Base-by-base conservation (phyloP, 2,329 filamentous ascomycete genomes). In the Ophiostoma novo-ulmi region DNA sequence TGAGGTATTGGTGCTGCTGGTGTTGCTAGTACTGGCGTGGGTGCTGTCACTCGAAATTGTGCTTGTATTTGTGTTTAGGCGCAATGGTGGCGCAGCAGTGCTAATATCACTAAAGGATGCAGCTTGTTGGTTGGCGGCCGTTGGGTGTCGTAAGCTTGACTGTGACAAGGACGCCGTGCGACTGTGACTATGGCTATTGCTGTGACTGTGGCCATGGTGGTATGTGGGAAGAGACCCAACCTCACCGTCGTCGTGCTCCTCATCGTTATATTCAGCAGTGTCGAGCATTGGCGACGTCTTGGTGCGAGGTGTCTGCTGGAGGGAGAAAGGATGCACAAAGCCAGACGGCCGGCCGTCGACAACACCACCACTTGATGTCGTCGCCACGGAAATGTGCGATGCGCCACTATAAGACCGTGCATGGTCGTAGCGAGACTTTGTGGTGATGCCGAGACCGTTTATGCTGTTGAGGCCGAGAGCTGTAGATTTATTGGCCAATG, bases 281-380 rank as follows among this genome's bases (percentile, higher is more conserved):
- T 87, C 88, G 35, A 85, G 84, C 72, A 88, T 75, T 10, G 87
- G 86, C 68, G 87, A 86, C 72, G 87, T 88, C 65, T 85, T 85
- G 0, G 86, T 86, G 58, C 85, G 83, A 41, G 88, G 88, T 10
- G 82, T 88, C 78, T 89, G 88, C 76, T 89, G 86, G 74, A 88
- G 89, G 7, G 66, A 11, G 14, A 41, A 52, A 36, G 88, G 87
- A 76, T 89, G 88, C 26, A 89, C 82, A 75, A 89, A 89, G 41
- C 81, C 77, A 71, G 81, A 81, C 71, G 80, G 80, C 71, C 84
- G 81, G 69, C 38, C 38, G 79, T 70, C 11, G 74, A 48, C 39
- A 11, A 41, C 82, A 74, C 85, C 87, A 73, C 80, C 82, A 75
- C 85, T 88, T 73, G 81, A 83, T 68, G 82, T 83, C 36, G 85